Evolutionary conservation across 768 basidiomycete genomes (phyloP).

Genomic region (Pleurotus giganteus): DNA sequence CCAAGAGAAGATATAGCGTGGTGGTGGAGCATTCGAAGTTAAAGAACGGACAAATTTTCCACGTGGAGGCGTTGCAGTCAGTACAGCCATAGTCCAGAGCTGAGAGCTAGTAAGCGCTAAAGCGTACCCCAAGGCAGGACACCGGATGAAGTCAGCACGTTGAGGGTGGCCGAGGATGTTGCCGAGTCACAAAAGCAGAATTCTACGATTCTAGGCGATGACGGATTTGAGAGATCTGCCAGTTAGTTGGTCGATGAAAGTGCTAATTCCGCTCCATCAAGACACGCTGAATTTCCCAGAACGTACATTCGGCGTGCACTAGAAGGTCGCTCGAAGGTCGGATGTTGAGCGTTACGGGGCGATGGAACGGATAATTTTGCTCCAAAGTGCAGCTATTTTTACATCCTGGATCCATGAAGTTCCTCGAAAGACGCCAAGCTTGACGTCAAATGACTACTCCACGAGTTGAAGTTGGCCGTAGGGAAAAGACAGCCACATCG

Average conservation of each 20-base stretch:
- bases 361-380: constrained; percentile 4
- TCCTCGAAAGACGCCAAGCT: background rate
- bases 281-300: too few relatives aligned
- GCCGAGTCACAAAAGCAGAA: too few relatives aligned
- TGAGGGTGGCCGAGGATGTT: too few relatives aligned
- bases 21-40: constrained; percentile 6
- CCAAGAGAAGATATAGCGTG: constrained; percentile 3
- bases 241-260: too few relatives aligned
- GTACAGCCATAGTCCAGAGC: too few relatives aligned
- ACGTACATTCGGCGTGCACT: background rate
- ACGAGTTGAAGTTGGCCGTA: too few relatives aligned
- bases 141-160: background rate
- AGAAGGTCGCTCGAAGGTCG: background rate
- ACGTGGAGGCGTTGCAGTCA: background rate
- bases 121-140: background rate
- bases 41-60: background rate
- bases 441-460: too few relatives aligned
- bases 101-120: too few relatives aligned
- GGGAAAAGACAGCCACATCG: too few relatives aligned
- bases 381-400: background rate
- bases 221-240: too few relatives aligned
- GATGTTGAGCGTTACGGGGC: background rate
- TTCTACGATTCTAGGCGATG: too few relatives aligned
- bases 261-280: background rate
- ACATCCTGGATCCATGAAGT: background rate